phyloP scores from a whole-genome alignment of 805 yeast species.

The Candida odintsovae region DNA sequence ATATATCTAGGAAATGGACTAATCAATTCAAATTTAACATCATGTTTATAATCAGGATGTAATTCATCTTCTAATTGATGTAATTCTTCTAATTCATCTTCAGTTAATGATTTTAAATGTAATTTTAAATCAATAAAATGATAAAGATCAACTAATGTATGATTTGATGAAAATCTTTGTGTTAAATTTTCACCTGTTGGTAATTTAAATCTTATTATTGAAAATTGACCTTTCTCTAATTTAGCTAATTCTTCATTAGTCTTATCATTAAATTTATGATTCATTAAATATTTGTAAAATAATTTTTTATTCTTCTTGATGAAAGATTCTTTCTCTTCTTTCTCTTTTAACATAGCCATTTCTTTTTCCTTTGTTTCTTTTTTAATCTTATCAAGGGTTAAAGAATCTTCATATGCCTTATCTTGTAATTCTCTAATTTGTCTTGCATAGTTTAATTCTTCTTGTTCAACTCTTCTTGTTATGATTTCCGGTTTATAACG shows the following conservation, averaged over 20 bases:
- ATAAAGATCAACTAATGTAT: conserved; percentile 43
- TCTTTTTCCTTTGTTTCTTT: conserved; percentile 36
- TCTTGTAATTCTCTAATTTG: conserved; percentile 60
- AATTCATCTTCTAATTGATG: conserved; percentile 7
- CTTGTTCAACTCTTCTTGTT: conserved; percentile 52
- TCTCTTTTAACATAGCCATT: conserved; percentile 7
- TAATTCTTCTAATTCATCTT: conserved; percentile 7
- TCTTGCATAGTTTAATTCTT: conserved; percentile 54
- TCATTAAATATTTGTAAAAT: conserved; percentile 6
- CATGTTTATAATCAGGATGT: conserved; percentile 29
- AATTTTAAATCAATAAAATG: conserved; percentile 41
- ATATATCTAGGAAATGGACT: conserved; percentile 58
- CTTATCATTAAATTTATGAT: conserved; percentile 1
- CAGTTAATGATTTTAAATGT: conserved; percentile 12
- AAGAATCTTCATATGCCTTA: conserved; percentile 55
- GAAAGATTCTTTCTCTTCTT: conserved; percentile 1
- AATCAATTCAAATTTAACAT: conserved; percentile 48
- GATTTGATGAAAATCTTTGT: conserved; percentile 34
- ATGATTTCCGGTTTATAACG: conserved; percentile 57
- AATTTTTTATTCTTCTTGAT: conserved; percentile 9
- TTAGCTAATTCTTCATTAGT: conserved; percentile 3
- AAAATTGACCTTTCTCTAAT: conserved; percentile 26
- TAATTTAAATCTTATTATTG: conserved; percentile 47
- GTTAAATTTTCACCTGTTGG: conserved; percentile 48
- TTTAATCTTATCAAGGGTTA: conserved; percentile 50